phyloP scores from a whole-genome alignment of 2,329 filamentous ascomycete genomes.

The Penicillium expansum region DNA sequence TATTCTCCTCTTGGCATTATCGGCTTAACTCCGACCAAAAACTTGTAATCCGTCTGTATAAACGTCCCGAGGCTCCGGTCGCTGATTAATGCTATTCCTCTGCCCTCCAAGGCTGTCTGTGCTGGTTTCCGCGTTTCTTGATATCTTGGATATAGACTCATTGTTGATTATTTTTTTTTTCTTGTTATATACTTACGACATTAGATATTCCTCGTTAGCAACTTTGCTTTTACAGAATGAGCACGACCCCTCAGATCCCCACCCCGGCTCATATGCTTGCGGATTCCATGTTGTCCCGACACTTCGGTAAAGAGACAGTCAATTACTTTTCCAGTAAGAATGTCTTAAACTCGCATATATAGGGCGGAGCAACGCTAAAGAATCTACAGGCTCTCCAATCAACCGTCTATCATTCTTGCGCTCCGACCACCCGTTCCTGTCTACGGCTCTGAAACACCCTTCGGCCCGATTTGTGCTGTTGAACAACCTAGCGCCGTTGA shows the following conservation, averaged over 20 bases:
- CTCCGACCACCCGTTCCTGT: constrained; percentile 47
- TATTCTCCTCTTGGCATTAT: not conserved
- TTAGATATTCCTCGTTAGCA: not conserved
- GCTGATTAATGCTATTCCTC: constrained; percentile 21
- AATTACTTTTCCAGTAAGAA: constrained; percentile 52
- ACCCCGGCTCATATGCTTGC: constrained; percentile 57
- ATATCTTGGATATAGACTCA: not conserved
- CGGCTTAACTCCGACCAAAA: constrained; percentile 16
- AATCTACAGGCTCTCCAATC: constrained; percentile 44
- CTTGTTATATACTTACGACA: not conserved
- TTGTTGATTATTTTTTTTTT: not conserved
- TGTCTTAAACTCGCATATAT: not conserved
- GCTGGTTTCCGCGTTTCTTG: not conserved
- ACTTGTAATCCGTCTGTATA: constrained; percentile 5
- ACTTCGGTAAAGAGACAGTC: constrained; percentile 50
- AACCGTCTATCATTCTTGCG: constrained; percentile 52
- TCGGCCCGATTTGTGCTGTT: constrained; percentile 68
- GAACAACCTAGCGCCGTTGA: constrained; percentile 73
- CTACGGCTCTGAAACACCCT: constrained; percentile 48
- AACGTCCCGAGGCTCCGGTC: constrained; percentile 2
- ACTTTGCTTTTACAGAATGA: constrained; percentile 25
- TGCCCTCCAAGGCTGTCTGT: not conserved
- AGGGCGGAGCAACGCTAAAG: not conserved
- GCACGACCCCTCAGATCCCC: constrained; percentile 46
- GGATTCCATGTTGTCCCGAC: constrained; percentile 54